phyloP scores from a whole-genome alignment of 306 rosid genomes.

The Castanea mollissima region DNA sequence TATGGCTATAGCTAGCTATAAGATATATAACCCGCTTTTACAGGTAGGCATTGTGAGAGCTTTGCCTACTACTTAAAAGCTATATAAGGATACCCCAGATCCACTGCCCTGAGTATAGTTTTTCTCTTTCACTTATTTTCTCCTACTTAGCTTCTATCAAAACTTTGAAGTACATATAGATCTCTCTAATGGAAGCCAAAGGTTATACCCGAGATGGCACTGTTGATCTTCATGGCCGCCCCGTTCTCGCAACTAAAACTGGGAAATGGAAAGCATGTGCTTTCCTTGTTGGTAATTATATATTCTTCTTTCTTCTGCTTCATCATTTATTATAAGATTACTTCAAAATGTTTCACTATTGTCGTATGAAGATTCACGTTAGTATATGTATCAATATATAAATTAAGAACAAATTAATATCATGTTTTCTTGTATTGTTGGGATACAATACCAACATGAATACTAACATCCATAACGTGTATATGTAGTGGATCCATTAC shows the following conservation, averaged over 20 bases:
- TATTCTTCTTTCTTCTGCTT: background rate
- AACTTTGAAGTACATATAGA: background rate
- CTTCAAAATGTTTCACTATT: background rate
- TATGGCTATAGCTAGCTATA: too few relatives aligned
- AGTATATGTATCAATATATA: too few relatives aligned
- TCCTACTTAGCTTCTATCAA: background rate
- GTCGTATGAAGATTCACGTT: too few relatives aligned
- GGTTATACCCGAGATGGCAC: constrained; percentile 72
- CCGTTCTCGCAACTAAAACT: constrained; percentile 72
- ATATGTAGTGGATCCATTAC: too few relatives aligned
- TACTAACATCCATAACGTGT: too few relatives aligned
- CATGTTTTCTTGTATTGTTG: too few relatives aligned
- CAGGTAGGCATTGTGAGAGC: background rate
- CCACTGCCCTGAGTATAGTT: constrained; percentile 21
- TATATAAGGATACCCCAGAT: background rate
- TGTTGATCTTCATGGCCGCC: constrained; percentile 74
- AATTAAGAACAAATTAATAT: too few relatives aligned
- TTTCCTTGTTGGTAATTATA: constrained; percentile 77
- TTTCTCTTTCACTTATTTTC: constrained; percentile 14
- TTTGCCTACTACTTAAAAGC: background rate
- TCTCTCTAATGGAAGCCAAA: constrained; percentile 59
- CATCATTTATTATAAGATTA: background rate
- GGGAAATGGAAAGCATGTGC: constrained; percentile 99
- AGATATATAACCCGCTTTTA: too few relatives aligned
- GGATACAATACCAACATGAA: too few relatives aligned